A percentile compares a stretch with the other conserved stretches of the same genome.
phyloP scores from a whole-genome alignment of 2,329 filamentous ascomycete genomes.

The Pyricularia grisea region DNA sequence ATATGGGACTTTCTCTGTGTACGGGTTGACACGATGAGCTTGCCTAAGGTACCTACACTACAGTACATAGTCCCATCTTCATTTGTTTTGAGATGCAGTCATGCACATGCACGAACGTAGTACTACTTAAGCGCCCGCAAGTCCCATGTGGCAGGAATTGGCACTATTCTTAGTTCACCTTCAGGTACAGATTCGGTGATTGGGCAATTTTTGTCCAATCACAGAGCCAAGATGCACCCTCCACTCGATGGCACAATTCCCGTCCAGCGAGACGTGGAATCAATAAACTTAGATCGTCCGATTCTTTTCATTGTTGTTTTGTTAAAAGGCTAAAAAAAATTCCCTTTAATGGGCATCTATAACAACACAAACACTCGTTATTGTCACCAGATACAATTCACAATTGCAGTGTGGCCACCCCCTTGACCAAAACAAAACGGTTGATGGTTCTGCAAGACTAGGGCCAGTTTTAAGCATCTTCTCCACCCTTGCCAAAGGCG shows the following conservation, averaged over 20 bases:
- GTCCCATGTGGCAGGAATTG: neutral
- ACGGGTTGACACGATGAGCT: neutral
- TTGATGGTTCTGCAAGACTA: neutral
- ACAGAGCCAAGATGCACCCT: neutral
- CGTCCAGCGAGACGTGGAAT: neutral
- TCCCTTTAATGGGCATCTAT: neutral
- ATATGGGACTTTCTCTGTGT: neutral
- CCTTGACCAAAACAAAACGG: neutral
- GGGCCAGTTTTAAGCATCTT: slow-evolving; percentile 2
- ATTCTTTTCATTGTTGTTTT: neutral
- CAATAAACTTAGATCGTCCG: neutral
- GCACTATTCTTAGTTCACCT: neutral
- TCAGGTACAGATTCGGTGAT: neutral
- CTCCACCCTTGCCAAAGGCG: slow-evolving; percentile 22
- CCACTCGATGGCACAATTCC: neutral
- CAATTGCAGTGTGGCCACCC: neutral
- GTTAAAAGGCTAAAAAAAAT: neutral
- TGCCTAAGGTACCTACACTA: too few species aligned
- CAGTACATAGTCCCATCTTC: neutral
- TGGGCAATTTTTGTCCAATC: neutral
- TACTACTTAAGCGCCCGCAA: neutral
- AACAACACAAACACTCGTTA: neutral
- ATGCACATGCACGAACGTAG: neutral
- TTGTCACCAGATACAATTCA: neutral
- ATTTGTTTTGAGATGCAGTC: neutral